Conservation (phyloP, 805 yeast species). For the Naumovozyma dairenensis region DNA sequence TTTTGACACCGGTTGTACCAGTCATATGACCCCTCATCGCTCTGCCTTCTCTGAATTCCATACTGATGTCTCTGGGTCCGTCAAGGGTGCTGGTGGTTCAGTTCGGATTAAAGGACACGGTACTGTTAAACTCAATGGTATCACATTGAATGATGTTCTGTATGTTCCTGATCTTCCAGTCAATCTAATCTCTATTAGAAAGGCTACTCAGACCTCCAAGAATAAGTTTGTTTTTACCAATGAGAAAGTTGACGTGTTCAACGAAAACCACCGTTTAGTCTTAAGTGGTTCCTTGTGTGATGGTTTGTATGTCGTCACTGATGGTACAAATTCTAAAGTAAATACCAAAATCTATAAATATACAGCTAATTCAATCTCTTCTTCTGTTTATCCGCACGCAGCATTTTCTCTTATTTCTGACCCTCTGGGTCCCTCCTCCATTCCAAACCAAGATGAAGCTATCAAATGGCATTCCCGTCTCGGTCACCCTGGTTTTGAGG, state of each 20-base stretch:
- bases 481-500: constrained; percentile 1
- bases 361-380: too few species aligned
- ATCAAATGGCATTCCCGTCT: constrained; percentile 1
- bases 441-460: too few species aligned
- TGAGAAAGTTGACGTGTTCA: background rate
- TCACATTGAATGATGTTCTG: constrained; percentile 1
- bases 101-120: constrained; percentile 3
- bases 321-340: too few species aligned
- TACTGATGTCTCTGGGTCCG: background rate
- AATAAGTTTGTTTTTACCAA: background rate
- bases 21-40: too few species aligned
- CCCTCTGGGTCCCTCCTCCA: too few species aligned
- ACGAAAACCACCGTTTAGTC: too few species aligned
- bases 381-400: too few species aligned
- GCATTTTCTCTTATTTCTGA: too few species aligned
- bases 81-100: constrained; percentile 5
- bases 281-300: background rate
- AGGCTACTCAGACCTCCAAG: background rate
- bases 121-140: background rate
- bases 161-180: constrained; percentile 3
- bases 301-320: too few species aligned
- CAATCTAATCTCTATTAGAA: constrained; percentile 2
- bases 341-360: too few species aligned
- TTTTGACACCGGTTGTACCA: constrained; percentile 6
- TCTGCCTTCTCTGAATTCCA: too few species aligned